Percentiles rank a stretch among this genome's conserved stretches.
Evolutionary conservation across 805 yeast species (phyloP).

Genomic region (Candida stauntonica): DNA sequence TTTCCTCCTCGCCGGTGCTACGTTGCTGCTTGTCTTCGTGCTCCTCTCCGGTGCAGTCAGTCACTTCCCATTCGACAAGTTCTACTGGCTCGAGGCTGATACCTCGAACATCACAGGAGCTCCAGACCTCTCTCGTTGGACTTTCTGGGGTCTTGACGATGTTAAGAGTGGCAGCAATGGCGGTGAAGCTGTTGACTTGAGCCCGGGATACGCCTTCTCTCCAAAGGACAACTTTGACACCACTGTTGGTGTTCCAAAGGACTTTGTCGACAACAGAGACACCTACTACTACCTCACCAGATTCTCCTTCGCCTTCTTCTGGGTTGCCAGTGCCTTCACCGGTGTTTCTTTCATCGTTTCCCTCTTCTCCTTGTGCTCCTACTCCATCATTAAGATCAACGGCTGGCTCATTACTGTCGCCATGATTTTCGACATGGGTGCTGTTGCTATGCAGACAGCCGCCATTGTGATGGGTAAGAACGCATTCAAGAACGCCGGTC

Average conservation of each 20-base stretch:
- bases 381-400: slow-evolving; percentile 48
- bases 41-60: slow-evolving; percentile 61
- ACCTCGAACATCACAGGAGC: slow-evolving; percentile 52
- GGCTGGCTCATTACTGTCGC: slow-evolving; percentile 49
- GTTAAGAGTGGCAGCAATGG: slow-evolving; percentile 31
- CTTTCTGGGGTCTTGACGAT: slow-evolving; percentile 75
- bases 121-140: slow-evolving; percentile 59
- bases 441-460: slow-evolving; percentile 72
- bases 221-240: slow-evolving; percentile 71
- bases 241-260: slow-evolving; percentile 44
- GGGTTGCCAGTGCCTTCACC: slow-evolving; percentile 56
- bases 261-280: slow-evolving; percentile 50
- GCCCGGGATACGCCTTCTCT: slow-evolving; percentile 71
- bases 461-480: slow-evolving; percentile 69
- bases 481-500: slow-evolving; percentile 51
- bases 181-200: slow-evolving; percentile 37
- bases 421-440: slow-evolving; percentile 51
- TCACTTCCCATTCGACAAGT: slow-evolving; percentile 54
- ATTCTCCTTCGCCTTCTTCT: slow-evolving; percentile 58
- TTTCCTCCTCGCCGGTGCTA: slow-evolving; percentile 28
- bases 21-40: slow-evolving; percentile 49
- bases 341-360: slow-evolving; percentile 58
- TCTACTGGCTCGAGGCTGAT: slow-evolving; percentile 71
- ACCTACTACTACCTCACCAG: slow-evolving; percentile 61
- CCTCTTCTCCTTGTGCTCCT: slow-evolving; percentile 52